These are phyloP conservation scores for Moesziomyces aphidis DNA, from an alignment of 1,284 basidiomycete genomes.

Conservation along the genomic window DNA sequence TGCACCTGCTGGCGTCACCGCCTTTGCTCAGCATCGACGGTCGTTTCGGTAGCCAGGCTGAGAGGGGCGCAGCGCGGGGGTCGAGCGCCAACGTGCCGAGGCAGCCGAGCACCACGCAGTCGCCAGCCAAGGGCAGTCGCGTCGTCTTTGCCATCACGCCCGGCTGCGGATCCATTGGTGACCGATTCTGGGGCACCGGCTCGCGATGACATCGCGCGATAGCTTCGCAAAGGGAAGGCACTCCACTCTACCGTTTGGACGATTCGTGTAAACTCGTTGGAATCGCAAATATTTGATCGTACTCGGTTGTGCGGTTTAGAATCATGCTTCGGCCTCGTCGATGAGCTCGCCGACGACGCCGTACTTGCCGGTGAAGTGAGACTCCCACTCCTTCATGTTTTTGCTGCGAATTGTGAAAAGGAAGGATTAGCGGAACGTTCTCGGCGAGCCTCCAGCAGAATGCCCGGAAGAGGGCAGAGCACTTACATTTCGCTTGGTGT, in stretches of 20 bases:
- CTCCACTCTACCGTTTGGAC: not conserved
- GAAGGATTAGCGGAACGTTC: not conserved
- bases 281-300: not conserved
- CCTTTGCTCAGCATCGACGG: slow-evolving; percentile 25
- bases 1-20: slow-evolving; percentile 29
- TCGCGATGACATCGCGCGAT: slow-evolving; percentile 9
- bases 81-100: slow-evolving; percentile 4
- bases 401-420: slow-evolving; percentile 20
- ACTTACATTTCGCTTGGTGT: slow-evolving; percentile 83
- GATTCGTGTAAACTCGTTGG: not conserved
- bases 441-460: too few species aligned
- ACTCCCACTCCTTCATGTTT: slow-evolving; percentile 62
- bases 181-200: slow-evolving; percentile 63
- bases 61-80: slow-evolving; percentile 1
- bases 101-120: slow-evolving; percentile 12
- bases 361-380: slow-evolving; percentile 64
- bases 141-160: slow-evolving; percentile 64
- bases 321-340: slow-evolving; percentile 48
- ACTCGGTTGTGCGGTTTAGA: not conserved
- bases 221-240: too few species aligned
- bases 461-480: not conserved
- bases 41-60: slow-evolving; percentile 5
- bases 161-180: slow-evolving; percentile 63
- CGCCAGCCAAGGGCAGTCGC: slow-evolving; percentile 31
- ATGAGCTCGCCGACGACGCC: slow-evolving; percentile 63